Base-by-base conservation (phyloP, 192 early-diverging fungal species). In the Linnemannia exigua region DNA sequence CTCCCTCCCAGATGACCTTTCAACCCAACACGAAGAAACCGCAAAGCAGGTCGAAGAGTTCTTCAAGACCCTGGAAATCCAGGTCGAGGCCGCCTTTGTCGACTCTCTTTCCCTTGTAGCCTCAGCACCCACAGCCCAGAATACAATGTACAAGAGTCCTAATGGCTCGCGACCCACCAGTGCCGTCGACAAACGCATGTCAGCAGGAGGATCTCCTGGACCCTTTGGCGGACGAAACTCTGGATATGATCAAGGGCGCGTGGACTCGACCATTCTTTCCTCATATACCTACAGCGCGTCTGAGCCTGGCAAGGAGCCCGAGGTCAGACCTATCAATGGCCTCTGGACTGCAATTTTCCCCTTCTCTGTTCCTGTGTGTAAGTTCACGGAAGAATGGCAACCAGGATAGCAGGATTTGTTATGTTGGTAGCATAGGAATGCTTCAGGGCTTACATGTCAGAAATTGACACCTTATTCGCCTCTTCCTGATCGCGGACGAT, bases 351-450 rank as follows among this genome's bases (percentile, higher is more conserved):
- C 90, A 41, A 80, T 92, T 36, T 88, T 89, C 48, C 92, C 90
- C 1, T 81, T 93, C 41, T 74, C 82, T 35, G 81, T 93, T 19
- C 92, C 92, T 44, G 89, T 93, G 38, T 90, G 92, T 93, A 89
- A 87, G 90, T 80, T 48, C 33, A 25, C 48, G 20, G 3, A 72
- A 17, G 20, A 14, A 20, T n/a, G 31, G 44, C 67, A 70, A 71
- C 8, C 15, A 22, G 52, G 16, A 8, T 11, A 25, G 20, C 0
- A 31, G 35, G 25, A 25, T 16, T 11, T 41, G 3, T 58, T 44
- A 44, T 44, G 41, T 44, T 44, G 41, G 41, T 9, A 6, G 41
- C 41, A 44, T 6, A 44, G 41, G 41, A 44, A 44, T 44, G 41
- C 41, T 44, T 3, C 41, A 44, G 41, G 41, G 41, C 9, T 44